A percentile compares a stretch with the other conserved stretches of the same genome.
Evolutionary conservation across 345 rosid genomes (phyloP).

Genomic region (Clausena lansium): DNA sequence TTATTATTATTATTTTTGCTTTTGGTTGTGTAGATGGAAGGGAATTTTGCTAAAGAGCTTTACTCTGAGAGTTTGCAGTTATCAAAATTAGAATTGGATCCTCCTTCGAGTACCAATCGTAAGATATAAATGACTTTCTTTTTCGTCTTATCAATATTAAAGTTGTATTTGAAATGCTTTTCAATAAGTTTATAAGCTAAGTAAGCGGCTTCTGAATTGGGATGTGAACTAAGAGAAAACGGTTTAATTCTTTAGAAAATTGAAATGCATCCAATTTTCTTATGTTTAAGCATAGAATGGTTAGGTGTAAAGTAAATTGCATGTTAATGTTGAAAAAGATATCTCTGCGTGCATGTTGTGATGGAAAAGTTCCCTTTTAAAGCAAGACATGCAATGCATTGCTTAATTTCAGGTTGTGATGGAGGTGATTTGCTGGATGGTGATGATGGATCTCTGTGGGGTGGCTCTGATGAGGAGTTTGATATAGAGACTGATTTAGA

Average conservation of each 20-base stretch:
- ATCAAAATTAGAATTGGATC: conserved; percentile 27
- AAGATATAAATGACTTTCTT: not conserved
- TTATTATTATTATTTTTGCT: not conserved
- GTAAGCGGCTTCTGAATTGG: not conserved
- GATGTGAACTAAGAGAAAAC: not conserved
- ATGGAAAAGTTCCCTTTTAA: not conserved
- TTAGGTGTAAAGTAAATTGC: not conserved
- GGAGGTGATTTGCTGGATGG: conserved; percentile 26
- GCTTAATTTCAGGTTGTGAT: conserved; percentile 25
- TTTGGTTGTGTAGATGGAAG: conserved; percentile 33
- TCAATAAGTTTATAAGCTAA: not conserved
- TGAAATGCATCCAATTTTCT: not conserved
- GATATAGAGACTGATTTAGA: conserved; percentile 34
- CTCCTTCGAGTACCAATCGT: conserved; percentile 9
- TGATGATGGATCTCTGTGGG: conserved; percentile 47
- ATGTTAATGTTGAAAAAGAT: not conserved
- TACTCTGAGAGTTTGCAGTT: conserved; percentile 44
- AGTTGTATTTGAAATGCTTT: not conserved
- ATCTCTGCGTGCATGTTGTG: not conserved
- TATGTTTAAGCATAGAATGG: not conserved
- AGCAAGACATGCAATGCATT: not conserved
- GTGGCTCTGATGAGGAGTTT: conserved; percentile 43
- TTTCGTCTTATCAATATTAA: not conserved
- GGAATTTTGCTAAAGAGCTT: conserved; percentile 47
- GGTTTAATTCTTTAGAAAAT: not conserved